phyloP scores from a whole-genome alignment of 768 basidiomycete species.

The Pisolithus tinctorius region DNA sequence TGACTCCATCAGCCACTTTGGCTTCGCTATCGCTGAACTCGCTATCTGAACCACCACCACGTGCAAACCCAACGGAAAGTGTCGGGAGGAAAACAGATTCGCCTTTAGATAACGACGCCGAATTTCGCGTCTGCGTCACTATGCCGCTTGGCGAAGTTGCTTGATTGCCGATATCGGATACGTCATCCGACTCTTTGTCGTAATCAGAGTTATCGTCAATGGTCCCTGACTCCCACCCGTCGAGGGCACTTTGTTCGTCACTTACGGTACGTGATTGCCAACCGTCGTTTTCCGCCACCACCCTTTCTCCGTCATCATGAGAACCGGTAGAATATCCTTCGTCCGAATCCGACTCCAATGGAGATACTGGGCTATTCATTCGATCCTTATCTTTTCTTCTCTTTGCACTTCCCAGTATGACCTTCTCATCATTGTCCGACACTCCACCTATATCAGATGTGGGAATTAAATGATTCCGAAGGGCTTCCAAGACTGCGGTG shows the following conservation, averaged over 20 bases:
- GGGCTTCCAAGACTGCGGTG: slow-evolving; percentile 39
- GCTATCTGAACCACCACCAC: slow-evolving; percentile 74
- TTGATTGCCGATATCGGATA: slow-evolving; percentile 23
- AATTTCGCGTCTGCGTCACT: slow-evolving; percentile 13
- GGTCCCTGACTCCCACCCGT: slow-evolving; percentile 33
- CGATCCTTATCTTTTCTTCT: slow-evolving; percentile 4
- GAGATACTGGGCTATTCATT: background rate
- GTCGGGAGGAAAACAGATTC: slow-evolving; percentile 80
- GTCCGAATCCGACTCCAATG: background rate
- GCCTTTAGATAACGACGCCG: slow-evolving; percentile 11
- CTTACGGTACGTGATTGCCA: slow-evolving; percentile 40
- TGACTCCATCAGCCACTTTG: slow-evolving; percentile 43
- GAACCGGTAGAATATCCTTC: slow-evolving; percentile 1
- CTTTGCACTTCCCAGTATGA: slow-evolving; percentile 4
- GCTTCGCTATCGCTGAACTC: slow-evolving; percentile 68
- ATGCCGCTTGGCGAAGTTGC: slow-evolving; percentile 7
- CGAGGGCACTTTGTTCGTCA: slow-evolving; percentile 19
- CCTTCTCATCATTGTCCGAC: slow-evolving; percentile 8
- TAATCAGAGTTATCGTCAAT: slow-evolving; percentile 24
- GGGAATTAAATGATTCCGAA: slow-evolving; percentile 39
- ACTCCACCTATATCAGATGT: slow-evolving; percentile 10
- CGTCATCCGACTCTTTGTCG: slow-evolving; percentile 30
- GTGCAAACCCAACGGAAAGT: slow-evolving; percentile 77
- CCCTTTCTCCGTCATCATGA: slow-evolving; percentile 7
- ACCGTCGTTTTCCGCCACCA: slow-evolving; percentile 23